Conservation (phyloP, 805 yeast genomes). For the Candida corydali region DNA sequence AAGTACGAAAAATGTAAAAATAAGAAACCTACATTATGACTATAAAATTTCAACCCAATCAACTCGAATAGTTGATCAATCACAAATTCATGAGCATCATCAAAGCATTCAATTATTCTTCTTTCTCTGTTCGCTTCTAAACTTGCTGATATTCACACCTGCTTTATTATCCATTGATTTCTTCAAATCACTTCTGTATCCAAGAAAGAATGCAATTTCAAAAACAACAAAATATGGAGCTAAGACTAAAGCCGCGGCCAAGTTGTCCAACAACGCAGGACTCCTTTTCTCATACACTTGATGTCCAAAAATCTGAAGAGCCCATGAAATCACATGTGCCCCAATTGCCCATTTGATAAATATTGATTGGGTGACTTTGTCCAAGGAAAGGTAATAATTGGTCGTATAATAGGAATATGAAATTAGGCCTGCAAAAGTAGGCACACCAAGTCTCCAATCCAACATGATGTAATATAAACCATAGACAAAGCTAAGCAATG, state of each 20-base stretch:
- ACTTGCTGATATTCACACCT: slow-evolving; percentile 34
- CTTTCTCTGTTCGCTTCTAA: slow-evolving; percentile 14
- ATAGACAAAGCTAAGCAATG: slow-evolving; percentile 43
- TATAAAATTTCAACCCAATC: too few relatives aligned
- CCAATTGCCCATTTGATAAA: slow-evolving; percentile 26
- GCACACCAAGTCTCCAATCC: slow-evolving; percentile 43
- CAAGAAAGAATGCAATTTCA: slow-evolving; percentile 69
- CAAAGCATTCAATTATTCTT: neutral
- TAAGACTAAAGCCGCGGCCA: slow-evolving; percentile 78
- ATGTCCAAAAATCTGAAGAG: slow-evolving; percentile 85
- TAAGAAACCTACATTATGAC: too few relatives aligned
- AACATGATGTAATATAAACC: slow-evolving; percentile 56
- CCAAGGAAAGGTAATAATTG: slow-evolving; percentile 15
- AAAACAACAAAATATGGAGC: slow-evolving; percentile 89
- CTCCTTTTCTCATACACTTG: slow-evolving; percentile 74
- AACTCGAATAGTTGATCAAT: too few relatives aligned
- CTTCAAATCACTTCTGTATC: slow-evolving; percentile 52
- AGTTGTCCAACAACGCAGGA: slow-evolving; percentile 83
- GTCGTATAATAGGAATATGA: slow-evolving; percentile 20
- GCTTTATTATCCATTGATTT: slow-evolving; percentile 46
- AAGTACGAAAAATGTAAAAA: too few relatives aligned
- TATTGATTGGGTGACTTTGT: slow-evolving; percentile 1
- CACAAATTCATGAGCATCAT: too few relatives aligned
- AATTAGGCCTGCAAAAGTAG: slow-evolving; percentile 21
- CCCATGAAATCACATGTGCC: slow-evolving; percentile 62